Base-by-base conservation (phyloP, 108 stramenopile genomes). In the Licmophora abbreviata region DNA sequence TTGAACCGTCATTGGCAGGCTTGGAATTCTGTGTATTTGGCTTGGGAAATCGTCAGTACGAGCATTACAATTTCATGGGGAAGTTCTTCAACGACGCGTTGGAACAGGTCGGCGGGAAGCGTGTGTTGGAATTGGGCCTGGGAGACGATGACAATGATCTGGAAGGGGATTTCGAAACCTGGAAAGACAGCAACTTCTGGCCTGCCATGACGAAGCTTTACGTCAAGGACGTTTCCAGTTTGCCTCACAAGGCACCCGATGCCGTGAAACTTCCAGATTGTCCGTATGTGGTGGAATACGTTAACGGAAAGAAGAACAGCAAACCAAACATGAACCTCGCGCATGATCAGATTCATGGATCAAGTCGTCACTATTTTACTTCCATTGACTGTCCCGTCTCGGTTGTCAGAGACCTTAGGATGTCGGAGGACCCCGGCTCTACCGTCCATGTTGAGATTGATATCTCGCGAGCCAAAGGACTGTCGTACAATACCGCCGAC, bases 41-140 rank as follows among this genome's bases (percentile, higher is more conserved):
- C 34, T 70, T 99, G n/a, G 99, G 99, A 20, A 98, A 98, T 60
- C 72, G 60, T 29, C 90, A 97, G 65, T 99, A 99, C 68, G 95
- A 98, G 51, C 92, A 97, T 52, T 99, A 77, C 80, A 97, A 97
- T 56, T 73, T 84, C 46, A 95, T 92, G 91, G 94, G 96, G 7
- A 94, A 88, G 44, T 81, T 82, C 44, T 65, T 85, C 31, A 78
- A 98, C 63, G 29, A 54, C 22, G 57, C 81, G 9, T 45, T 98
- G 22, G 85, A 65, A 33, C 56, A 66, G 53, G 56, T 81, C 23
- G 95, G 95, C 15, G 97, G 64, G 2, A 48, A 53, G 9, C 72
- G 86, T 6, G 59, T 97, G 18, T 42, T 73, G 5, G 48, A 64
- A 8, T 34, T 91, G 25, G 97, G 94, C 0, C 45, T 93, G 48